phyloP scores from a whole-genome alignment of 768 basidiomycete species.

The Lactarius sp. region DNA sequence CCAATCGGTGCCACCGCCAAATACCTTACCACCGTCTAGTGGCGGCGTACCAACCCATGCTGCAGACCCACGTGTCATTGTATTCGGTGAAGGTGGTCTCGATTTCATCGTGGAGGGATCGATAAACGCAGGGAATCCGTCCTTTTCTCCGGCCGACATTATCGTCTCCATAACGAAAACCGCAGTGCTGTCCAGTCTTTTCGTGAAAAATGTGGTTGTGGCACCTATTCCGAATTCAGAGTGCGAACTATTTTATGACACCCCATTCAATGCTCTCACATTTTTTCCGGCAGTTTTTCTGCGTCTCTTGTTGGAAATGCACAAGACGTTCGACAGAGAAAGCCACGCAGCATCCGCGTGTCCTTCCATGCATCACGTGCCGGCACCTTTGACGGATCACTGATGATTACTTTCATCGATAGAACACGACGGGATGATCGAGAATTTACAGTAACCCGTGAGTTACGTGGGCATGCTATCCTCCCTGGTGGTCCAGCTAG shows the following conservation, averaged over 20 bases:
- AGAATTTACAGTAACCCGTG: conserved; percentile 9
- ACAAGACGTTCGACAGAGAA: not conserved
- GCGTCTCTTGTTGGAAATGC: not conserved
- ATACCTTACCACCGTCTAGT: not conserved
- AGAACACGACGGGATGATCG: not conserved
- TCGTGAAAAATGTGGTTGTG: not conserved
- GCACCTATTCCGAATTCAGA: not conserved
- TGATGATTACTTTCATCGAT: conserved; percentile 7
- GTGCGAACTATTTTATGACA: not conserved
- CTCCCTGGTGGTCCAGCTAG: not conserved
- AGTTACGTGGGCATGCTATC: conserved; percentile 1
- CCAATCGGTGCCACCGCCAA: not conserved
- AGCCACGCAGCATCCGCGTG: conserved; percentile 3
- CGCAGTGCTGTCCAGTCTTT: not conserved
- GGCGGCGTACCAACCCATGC: not conserved
- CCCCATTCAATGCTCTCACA: not conserved
- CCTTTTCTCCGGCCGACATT: not conserved
- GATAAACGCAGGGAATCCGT: not conserved
- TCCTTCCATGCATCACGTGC: conserved; percentile 6
- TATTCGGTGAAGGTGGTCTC: conserved; percentile 11
- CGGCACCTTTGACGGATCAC: not conserved
- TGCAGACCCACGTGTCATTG: conserved; percentile 1
- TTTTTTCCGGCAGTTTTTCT: conserved; percentile 2
- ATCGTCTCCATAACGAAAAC: conserved; percentile 4
- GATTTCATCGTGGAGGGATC: conserved; percentile 2